These are phyloP conservation scores for Leccinum boreale DNA, from an alignment of 768 basidiomycete species.

Conservation along the genomic window DNA sequence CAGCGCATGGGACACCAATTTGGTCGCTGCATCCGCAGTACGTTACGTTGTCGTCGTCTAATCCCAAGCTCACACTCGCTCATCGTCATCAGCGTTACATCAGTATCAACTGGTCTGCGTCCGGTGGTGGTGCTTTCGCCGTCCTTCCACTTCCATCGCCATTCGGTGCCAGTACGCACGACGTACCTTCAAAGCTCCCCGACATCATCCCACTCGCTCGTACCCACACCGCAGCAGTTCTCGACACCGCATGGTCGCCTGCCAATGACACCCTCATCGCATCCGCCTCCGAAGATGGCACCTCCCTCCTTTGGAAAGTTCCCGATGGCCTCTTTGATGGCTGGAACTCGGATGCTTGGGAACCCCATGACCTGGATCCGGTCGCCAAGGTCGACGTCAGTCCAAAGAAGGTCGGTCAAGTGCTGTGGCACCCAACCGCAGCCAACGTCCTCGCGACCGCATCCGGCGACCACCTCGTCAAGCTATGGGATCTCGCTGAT, in stretches of 20 bases:
- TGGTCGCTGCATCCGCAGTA: conserved; percentile 82
- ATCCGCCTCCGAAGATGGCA: conserved; percentile 92
- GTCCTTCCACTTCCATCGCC: conserved; percentile 84
- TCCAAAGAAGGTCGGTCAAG: conserved; percentile 89
- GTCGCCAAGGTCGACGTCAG: conserved; percentile 76
- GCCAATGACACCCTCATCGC: conserved; percentile 90
- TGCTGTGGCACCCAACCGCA: conserved; percentile 91
- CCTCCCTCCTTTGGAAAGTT: conserved; percentile 89
- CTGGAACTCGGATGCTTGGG: conserved; percentile 84
- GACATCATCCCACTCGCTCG: conserved; percentile 91
- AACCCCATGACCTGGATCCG: conserved; percentile 79
- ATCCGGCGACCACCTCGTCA: conserved; percentile 81
- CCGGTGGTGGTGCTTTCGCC: conserved; percentile 92
- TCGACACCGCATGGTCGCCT: conserved; percentile 96
- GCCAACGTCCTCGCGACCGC: conserved; percentile 79
- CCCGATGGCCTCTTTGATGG: conserved; percentile 65
- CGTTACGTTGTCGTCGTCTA: not conserved
- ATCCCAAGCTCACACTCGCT: not conserved
- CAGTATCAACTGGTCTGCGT: conserved; percentile 92
- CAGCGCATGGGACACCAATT: conserved; percentile 95
- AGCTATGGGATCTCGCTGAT: conserved; percentile 86
- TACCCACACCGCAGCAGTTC: conserved; percentile 77
- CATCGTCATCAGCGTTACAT: conserved; percentile 61
- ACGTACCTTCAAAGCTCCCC: conserved; percentile 76
- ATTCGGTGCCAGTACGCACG: conserved; percentile 48